Evolutionary conservation across 495 filamentous ascomycete genomes (phyloP).

Genomic region (Apodospora peruviana): DNA sequence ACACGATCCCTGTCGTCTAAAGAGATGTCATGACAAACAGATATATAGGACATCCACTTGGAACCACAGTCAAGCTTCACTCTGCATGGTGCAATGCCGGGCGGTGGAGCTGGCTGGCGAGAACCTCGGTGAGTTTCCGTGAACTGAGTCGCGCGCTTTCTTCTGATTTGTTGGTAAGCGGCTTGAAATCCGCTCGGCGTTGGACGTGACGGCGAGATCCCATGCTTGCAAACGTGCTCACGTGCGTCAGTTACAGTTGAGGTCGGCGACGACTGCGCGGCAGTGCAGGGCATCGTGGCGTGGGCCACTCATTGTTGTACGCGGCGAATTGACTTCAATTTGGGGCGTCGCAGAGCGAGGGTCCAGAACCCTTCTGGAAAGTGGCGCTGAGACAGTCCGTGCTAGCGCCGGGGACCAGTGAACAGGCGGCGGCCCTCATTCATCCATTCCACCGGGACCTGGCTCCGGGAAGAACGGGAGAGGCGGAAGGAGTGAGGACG

Average conservation of each 20-base stretch:
- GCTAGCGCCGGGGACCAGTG: slow-evolving; percentile 1
- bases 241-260: too few species aligned
- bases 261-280: too few species aligned
- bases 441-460: slow-evolving; percentile 15
- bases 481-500: background rate
- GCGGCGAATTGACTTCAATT: too few species aligned
- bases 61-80: too few species aligned
- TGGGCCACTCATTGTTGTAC: too few species aligned
- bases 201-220: background rate
- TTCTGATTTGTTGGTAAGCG: background rate
- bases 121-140: background rate
- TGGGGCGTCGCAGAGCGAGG: too few species aligned
- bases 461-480: slow-evolving; percentile 1
- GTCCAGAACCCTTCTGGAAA: slow-evolving; percentile 17
- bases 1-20: too few species aligned
- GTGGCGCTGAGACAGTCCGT: slow-evolving; percentile 5
- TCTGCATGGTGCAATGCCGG: too few species aligned
- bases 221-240: background rate
- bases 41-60: too few species aligned
- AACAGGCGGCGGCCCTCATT: background rate
- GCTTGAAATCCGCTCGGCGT: background rate
- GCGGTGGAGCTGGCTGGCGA: background rate
- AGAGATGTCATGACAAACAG: too few species aligned
- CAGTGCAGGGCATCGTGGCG: too few species aligned
- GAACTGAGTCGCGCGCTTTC: background rate